Conservation (phyloP, 768 basidiomycete genomes). For the Paxillus rubicundulus region DNA sequence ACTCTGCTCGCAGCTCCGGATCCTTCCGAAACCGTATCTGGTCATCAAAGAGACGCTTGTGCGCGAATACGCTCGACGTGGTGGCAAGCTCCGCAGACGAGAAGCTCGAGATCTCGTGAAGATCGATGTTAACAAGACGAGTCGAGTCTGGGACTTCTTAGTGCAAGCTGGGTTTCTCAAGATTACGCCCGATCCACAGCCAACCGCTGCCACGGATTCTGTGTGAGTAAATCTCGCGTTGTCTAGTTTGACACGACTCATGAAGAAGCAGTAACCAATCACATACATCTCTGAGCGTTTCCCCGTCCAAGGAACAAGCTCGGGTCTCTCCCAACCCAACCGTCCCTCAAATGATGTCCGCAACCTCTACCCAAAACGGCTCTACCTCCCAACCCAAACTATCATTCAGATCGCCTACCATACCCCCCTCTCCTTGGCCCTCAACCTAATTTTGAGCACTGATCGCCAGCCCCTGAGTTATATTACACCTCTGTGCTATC, state of each 20-base stretch:
- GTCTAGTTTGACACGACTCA: not conserved
- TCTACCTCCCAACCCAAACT: constrained; percentile 13
- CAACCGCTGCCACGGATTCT: constrained; percentile 34
- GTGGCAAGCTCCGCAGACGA: constrained; percentile 82
- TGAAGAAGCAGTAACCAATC: constrained; percentile 11
- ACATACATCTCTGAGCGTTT: constrained; percentile 13
- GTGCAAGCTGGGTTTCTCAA: constrained; percentile 82
- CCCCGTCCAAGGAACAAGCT: constrained; percentile 27
- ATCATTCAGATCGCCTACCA: constrained; percentile 20
- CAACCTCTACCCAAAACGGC: constrained; percentile 18
- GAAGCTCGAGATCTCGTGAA: constrained; percentile 90
- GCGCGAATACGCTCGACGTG: constrained; percentile 86
- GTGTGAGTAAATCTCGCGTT: constrained; percentile 30
- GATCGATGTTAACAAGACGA: constrained; percentile 92
- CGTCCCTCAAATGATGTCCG: constrained; percentile 3
- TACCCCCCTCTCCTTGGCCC: constrained; percentile 23
- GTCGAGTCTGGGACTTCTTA: constrained; percentile 89
- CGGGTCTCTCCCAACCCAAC: constrained; percentile 19
- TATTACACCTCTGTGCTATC: constrained; percentile 3
- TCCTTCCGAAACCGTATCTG: constrained; percentile 93
- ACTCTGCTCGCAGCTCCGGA: constrained; percentile 85
- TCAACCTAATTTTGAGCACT: constrained; percentile 13
- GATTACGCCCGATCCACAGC: constrained; percentile 53
- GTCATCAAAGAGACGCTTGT: constrained; percentile 94
- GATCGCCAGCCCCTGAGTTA: not conserved